Conservation (phyloP, 2,329 filamentous ascomycete species). For the Epichloe sp. region DNA sequence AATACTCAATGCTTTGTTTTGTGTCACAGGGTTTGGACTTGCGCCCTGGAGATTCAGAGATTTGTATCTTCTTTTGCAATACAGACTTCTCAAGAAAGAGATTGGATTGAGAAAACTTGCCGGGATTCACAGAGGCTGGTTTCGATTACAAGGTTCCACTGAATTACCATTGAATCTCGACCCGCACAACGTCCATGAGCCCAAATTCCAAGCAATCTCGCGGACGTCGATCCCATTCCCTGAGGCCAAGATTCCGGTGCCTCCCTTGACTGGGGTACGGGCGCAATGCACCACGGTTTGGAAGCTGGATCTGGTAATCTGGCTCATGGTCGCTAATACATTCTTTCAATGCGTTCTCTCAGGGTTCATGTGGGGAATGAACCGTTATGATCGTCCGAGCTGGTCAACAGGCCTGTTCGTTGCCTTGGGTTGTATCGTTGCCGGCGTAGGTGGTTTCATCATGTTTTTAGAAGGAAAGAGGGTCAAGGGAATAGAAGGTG, state of each 20-base stretch:
- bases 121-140: conserved; percentile 64
- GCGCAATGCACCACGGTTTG: conserved; percentile 54
- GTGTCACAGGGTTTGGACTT: conserved; percentile 72
- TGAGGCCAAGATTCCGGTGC: conserved; percentile 44
- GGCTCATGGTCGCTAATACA: conserved; percentile 68
- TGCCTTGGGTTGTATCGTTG: conserved; percentile 56
- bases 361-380: conserved; percentile 73
- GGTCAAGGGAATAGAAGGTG: conserved; percentile 60
- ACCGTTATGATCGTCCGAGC: conserved; percentile 57
- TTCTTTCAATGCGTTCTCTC: conserved; percentile 61
- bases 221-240: conserved; percentile 44
- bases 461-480: conserved; percentile 59
- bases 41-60: conserved; percentile 78
- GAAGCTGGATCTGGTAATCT: conserved; percentile 71
- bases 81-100: conserved; percentile 38
- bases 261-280: conserved; percentile 58
- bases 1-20: conserved; percentile 69
- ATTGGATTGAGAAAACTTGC: conserved; percentile 54
- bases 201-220: conserved; percentile 24
- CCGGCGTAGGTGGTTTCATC: conserved; percentile 54
- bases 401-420: conserved; percentile 76
- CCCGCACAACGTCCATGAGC: conserved; percentile 34
- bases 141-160: conserved; percentile 55
- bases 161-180: conserved; percentile 40
- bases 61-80: conserved; percentile 58